Conservation (phyloP, 2,329 filamentous ascomycete species). For the Colletotrichum sp. region DNA sequence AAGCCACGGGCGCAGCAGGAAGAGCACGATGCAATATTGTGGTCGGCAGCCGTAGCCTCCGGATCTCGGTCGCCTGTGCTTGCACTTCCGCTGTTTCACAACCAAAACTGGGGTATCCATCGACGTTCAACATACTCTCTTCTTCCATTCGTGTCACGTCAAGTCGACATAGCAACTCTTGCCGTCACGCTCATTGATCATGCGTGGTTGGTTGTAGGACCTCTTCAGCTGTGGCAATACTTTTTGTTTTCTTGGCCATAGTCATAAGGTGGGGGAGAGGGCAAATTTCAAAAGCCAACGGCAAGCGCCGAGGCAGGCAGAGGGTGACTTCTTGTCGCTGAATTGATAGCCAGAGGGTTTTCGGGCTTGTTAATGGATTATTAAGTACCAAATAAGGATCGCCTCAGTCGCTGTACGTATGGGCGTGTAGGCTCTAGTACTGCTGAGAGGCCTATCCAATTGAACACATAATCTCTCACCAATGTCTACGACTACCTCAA, state of each 20-base stretch:
- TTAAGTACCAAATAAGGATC: neutral
- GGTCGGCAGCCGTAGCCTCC: conserved; percentile 29
- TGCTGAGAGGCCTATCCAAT: neutral
- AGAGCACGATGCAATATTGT: conserved; percentile 3
- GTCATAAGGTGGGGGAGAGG: neutral
- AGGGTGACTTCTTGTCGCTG: neutral
- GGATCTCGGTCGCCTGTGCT: conserved; percentile 67
- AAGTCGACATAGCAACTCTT: conserved; percentile 63
- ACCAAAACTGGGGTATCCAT: conserved; percentile 85
- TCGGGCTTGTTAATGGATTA: neutral
- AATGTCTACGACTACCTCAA: neutral
- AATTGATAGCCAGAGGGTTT: neutral
- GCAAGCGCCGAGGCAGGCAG: neutral
- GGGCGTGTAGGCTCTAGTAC: neutral
- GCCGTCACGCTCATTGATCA: conserved; percentile 29
- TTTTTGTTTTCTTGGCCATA: conserved; percentile 2
- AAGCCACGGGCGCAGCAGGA: neutral
- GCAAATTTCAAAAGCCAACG: neutral
- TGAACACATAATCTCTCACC: neutral
- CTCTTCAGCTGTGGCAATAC: neutral
- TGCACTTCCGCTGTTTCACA: conserved; percentile 82
- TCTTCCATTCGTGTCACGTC: conserved; percentile 67
- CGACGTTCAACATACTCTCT: conserved; percentile 70
- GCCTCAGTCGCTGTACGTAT: neutral
- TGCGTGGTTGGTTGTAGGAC: neutral